Evolutionary conservation across 2,329 filamentous ascomycete species (phyloP), one percentile per base, ranked within the genome.

Genomic region (Allantophomopsis cytisporea): DNA sequence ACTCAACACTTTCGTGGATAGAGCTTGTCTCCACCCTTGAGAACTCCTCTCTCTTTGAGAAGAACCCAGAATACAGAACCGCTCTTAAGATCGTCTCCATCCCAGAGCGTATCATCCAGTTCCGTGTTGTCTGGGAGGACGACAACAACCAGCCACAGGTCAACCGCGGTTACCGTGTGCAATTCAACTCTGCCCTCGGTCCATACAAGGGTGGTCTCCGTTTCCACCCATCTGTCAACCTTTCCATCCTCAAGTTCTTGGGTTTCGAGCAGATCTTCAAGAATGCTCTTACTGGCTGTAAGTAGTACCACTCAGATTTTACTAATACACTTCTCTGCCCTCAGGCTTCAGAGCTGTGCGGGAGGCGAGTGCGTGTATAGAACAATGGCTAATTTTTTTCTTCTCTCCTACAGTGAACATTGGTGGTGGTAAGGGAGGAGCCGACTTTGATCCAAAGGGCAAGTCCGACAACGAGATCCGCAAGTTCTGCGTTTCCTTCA

Each of bases 231-330:
- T 79, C 80, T 10, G 85, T 91, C 63, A 91, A 82, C 64, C 61
- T 81, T 56, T 78, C 73, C 46, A 76, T 81, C 56, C 76, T 98
- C 55, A 98, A 98, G 72, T 96, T 96, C 69, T 75, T 98, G 58
- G 91, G 89, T 50, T 96, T 96, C 57, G 91, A 98, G 78, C 91
- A 96, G 70, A 93, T 89, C 68, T 96, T 96, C 76, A 96, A 96
- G 77, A 96, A 96, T 84, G 91, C 91, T 51, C 70, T 96, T 52
- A 96, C 91, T 45, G 91, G 91, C 58, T 67, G 83, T 88, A 69
- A 71, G 83, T 76, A 43, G 35, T 38, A 36, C n/a, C 30, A 39
- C 12, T 31, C 5, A 33, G 7, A 17, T 7, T n/a, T n/a, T n/a
- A n/a, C n/a, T 5, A 31, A n/a, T 6, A 15, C 17, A 5, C 20